Base-by-base conservation (phyloP, 2,329 filamentous ascomycete genomes). In the Juglanconis sp. region DNA sequence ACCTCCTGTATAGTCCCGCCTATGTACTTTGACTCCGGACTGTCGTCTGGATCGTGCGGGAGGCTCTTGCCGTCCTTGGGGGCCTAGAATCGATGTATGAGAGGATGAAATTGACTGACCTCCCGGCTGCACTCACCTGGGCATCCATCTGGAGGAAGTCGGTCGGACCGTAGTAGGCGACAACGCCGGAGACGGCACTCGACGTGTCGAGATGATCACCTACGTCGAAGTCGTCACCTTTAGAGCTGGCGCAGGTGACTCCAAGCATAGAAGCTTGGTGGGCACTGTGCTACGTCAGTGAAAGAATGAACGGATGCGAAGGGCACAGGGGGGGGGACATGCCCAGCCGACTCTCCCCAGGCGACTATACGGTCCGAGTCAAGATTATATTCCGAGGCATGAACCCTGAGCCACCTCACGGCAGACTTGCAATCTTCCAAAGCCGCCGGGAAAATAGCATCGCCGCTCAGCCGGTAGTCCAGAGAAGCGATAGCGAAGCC, bases 381-480 rank as follows among this genome's bases (percentile, higher is more conserved):
- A 30, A 63, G 57, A 13, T 40, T 35, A 24, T 63, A 54, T 38
- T 60, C 44, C 5, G 31, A 11, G 3, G 61, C 57, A 34, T 63
- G 61, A 30, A 54, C 61, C 35, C 61, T 53, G 13, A 63, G 53
- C 61, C 61, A 63, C 34, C 61, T 46, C 50, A 63, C 57, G 13
- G 61, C 61, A n/a, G 61, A 48, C 36, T 63, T 63, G 61, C 57
- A 60, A 51, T 63, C 61, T 54, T 63, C 57, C 11, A 63, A 38
- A 1, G 61, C 51, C 17, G 61, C 57, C 15, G 61, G 61, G 35
- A 63, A 63, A 36, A 57, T 46, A 30, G 61, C 57, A 35, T 63
- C 61, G 30, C 61, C 61, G 50, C 57, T 63, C 34, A 63, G 61
- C 24, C 61, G 61, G 38, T 63, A 57, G 57, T 60, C 61, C 13